phyloP scores from a whole-genome alignment of 305 asterid species.

The Fraxinus platypoda region DNA sequence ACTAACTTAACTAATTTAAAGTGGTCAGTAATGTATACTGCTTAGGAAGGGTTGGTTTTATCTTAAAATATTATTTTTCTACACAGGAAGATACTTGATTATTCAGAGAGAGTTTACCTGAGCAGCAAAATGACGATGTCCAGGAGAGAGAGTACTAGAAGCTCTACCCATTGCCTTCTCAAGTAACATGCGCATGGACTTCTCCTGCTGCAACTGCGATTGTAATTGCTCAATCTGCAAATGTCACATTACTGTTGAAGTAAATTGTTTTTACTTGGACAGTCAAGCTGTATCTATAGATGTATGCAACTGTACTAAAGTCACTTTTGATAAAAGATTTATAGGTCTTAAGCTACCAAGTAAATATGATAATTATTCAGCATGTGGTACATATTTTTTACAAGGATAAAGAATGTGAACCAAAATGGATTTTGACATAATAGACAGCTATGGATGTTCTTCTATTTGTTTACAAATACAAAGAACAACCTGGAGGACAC shows the following conservation, averaged over 20 bases:
- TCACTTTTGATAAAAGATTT: background rate
- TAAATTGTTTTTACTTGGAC: background rate
- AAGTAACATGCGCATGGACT: constrained; percentile 54
- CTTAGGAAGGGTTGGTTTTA: background rate
- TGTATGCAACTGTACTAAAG: background rate
- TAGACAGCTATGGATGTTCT: background rate
- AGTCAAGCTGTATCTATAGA: background rate
- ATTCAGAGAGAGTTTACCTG: constrained; percentile 33
- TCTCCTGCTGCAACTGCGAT: constrained; percentile 52
- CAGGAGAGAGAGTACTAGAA: constrained; percentile 63
- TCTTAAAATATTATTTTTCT: background rate
- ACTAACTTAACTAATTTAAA: background rate
- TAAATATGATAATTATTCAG: background rate
- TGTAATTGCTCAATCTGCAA: constrained; percentile 56
- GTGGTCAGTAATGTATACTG: background rate
- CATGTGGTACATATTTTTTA: background rate
- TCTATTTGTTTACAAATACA: background rate
- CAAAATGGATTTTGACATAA: background rate
- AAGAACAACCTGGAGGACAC: background rate
- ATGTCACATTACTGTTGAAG: background rate
- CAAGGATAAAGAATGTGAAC: background rate
- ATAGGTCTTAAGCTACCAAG: background rate
- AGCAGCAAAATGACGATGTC: constrained; percentile 57
- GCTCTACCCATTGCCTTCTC: constrained; percentile 69
- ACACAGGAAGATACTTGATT: background rate